phyloP scores from a whole-genome alignment of 2,329 filamentous ascomycete species.

The Colletotrichum costaricense region DNA sequence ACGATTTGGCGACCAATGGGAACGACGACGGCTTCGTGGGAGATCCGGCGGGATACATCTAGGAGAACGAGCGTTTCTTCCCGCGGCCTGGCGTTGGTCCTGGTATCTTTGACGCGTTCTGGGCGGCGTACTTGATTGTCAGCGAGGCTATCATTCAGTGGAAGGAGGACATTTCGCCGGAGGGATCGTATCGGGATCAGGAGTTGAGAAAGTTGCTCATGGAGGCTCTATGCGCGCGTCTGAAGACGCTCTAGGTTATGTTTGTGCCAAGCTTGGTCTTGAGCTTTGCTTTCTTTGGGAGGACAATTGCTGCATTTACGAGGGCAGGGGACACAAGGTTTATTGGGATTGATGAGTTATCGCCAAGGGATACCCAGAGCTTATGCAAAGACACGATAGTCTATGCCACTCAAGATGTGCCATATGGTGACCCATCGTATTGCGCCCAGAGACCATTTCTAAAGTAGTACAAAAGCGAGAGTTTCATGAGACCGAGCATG shows the following conservation, averaged over 20 bases:
- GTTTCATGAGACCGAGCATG: neutral
- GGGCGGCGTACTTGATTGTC: neutral
- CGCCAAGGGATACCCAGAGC: neutral
- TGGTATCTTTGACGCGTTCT: conserved; percentile 14
- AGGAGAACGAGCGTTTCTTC: conserved; percentile 20
- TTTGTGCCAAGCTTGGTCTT: neutral
- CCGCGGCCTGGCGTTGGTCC: conserved; percentile 19
- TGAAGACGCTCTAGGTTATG: neutral
- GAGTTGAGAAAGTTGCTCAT: conserved; percentile 1
- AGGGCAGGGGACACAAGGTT: neutral
- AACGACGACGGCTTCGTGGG: neutral
- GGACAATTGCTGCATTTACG: too few relatives aligned
- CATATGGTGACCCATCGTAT: neutral
- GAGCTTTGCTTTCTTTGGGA: neutral
- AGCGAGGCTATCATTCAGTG: conserved; percentile 1
- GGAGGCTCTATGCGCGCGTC: neutral
- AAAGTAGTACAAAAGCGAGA: neutral
- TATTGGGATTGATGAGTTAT: neutral
- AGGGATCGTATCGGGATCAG: neutral
- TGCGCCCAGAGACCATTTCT: neutral
- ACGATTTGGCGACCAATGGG: neutral
- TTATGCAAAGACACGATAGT: neutral
- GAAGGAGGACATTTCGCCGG: neutral
- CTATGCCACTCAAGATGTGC: neutral
- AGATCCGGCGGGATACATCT: neutral